Evolutionary conservation across 306 rosid species (phyloP).

Genomic region (Gastrolobium villosum): DNA sequence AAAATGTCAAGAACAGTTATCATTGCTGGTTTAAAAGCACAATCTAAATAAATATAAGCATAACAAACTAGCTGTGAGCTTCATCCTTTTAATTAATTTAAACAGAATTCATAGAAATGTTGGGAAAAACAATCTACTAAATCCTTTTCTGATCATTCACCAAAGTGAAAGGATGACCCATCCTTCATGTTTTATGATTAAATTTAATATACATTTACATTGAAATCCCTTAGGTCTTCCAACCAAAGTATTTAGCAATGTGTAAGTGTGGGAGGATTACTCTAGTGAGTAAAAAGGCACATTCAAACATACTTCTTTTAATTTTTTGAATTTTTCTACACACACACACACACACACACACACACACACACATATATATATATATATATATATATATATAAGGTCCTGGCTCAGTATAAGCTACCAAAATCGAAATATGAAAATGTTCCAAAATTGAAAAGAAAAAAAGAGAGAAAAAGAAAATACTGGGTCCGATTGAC

Average conservation of each 20-base stretch:
- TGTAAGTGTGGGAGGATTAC: neutral
- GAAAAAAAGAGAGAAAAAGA: neutral
- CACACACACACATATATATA: too few relatives aligned
- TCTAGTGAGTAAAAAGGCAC: neutral
- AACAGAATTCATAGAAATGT: neutral
- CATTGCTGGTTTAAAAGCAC: neutral
- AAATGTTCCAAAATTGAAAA: neutral
- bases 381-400: neutral
- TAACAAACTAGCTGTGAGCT: neutral
- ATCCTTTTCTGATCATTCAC: neutral
- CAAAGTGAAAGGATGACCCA: neutral
- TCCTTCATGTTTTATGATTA: neutral
- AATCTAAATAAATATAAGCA: neutral
- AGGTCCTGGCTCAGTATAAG: neutral
- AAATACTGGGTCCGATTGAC: slow-evolving; percentile 42
- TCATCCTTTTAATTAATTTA: neutral
- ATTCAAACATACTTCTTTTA: neutral
- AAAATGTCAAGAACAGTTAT: slow-evolving; percentile 22
- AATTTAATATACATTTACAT: neutral
- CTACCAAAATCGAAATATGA: neutral
- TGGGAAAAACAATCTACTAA: neutral
- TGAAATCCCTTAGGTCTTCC: neutral
- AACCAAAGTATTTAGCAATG: neutral
- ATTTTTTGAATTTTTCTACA: too few relatives aligned
- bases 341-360: too few relatives aligned